Conservation (phyloP, 495 filamentous ascomycete species). For the Letharia lupina region DNA sequence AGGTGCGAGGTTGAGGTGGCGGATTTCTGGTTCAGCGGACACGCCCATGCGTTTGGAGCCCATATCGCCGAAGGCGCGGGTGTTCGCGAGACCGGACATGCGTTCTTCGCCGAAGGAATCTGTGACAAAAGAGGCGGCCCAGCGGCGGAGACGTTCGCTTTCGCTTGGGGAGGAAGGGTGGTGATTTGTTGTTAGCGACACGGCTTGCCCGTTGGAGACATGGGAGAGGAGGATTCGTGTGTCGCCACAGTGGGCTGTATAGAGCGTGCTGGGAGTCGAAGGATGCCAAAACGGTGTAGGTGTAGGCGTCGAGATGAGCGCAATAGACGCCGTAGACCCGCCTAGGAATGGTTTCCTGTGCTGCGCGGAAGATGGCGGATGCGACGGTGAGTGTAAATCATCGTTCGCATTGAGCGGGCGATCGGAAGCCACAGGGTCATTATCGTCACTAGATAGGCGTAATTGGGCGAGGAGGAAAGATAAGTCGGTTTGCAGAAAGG, state of each 20-base stretch:
- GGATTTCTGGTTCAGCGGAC: constrained; percentile 83
- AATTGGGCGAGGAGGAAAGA: constrained; percentile 84
- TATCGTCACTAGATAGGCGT: constrained; percentile 53
- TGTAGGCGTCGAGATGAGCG: constrained; percentile 83
- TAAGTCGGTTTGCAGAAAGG: constrained; percentile 84
- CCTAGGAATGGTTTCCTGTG: constrained; percentile 85
- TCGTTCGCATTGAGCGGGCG: constrained; percentile 72
- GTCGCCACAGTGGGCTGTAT: constrained; percentile 90
- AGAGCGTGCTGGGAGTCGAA: constrained; percentile 64
- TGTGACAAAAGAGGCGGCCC: constrained; percentile 76
- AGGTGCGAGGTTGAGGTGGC: constrained; percentile 60
- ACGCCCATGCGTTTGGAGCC: constrained; percentile 86
- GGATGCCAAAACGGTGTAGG: constrained; percentile 94
- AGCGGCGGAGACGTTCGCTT: constrained; percentile 72
- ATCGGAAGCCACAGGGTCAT: constrained; percentile 60
- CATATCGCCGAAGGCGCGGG: constrained; percentile 87
- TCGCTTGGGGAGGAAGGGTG: constrained; percentile 82
- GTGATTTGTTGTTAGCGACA: constrained; percentile 79
- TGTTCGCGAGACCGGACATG: constrained; percentile 88
- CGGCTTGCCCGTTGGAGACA: constrained; percentile 64
- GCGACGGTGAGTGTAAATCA: constrained; percentile 58
- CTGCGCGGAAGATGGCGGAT: constrained; percentile 49
- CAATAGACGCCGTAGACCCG: constrained; percentile 82
- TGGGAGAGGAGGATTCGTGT: constrained; percentile 82
- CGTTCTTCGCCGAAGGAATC: constrained; percentile 97